Percentiles rank a stretch among this genome's conserved stretches.
These are phyloP conservation scores for Millerozyma miso DNA, from an alignment of 805 yeast genomes.

Conservation along the genomic window DNA sequence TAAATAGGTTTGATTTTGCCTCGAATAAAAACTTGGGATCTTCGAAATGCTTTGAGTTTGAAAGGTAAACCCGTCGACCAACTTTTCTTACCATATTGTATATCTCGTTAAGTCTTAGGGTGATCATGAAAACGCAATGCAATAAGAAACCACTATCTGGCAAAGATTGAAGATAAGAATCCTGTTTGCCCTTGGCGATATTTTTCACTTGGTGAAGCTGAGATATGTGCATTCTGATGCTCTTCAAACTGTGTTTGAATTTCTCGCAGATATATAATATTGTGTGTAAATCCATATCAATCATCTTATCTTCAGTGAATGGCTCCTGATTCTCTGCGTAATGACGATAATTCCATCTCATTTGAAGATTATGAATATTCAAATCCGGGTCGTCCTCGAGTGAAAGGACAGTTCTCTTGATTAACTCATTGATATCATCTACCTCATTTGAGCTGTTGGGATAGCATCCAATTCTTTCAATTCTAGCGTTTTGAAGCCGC, in stretches of 20 bases:
- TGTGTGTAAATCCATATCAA: conserved; percentile 38
- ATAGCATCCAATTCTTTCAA: conserved; percentile 3
- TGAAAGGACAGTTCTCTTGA: neutral
- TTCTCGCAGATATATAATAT: conserved; percentile 21
- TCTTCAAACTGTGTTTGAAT: conserved; percentile 24
- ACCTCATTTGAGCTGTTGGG: neutral
- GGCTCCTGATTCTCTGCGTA: conserved; percentile 8
- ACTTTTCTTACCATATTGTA: conserved; percentile 43
- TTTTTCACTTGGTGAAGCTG: conserved; percentile 17
- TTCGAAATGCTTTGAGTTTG: conserved; percentile 40
- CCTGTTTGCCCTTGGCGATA: conserved; percentile 6
- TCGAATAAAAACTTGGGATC: conserved; percentile 36
- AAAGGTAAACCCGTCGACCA: conserved; percentile 44
- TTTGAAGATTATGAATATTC: neutral
- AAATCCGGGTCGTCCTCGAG: conserved; percentile 3
- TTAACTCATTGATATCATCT: neutral
- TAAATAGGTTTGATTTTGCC: conserved; percentile 28
- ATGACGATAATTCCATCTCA: conserved; percentile 10
- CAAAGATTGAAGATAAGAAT: conserved; percentile 19
- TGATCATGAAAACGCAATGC: conserved; percentile 44
- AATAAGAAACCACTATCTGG: conserved; percentile 38
- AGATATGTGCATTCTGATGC: conserved; percentile 16
- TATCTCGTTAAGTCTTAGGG: conserved; percentile 47
- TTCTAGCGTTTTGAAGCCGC: conserved; percentile 23
- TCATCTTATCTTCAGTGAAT: conserved; percentile 10